Base-by-base conservation (phyloP, 805 yeast species). In the Lipomyces sp. region DNA sequence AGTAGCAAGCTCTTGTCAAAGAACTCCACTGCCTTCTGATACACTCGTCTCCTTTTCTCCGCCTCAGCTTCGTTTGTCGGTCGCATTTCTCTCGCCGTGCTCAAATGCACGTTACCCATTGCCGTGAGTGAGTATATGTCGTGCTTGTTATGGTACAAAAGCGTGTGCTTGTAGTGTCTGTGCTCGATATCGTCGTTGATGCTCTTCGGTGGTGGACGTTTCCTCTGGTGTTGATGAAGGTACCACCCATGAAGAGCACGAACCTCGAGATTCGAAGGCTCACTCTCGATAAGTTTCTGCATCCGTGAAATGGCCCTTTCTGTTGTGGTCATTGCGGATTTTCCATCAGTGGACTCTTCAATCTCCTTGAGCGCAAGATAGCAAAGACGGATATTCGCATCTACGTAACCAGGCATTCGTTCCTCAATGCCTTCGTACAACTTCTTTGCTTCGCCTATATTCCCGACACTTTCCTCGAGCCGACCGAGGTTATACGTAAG, bases 171-270 rank as follows among this genome's bases (percentile, higher is more conserved):
- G 65, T 87, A 90, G 64, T 86, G 95, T 13, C 77, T 72, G 55
- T 86, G 82, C 67, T 88, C 96, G n/a, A 68, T 70, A 47, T 74
- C 74, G 16, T 75, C 77, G 28, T 84, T 82, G 63, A 76, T 76
- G 53, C 78, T 79, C 54, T 69, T 73, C 22, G 52, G 24, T 37
- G 58, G 54, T 18, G 65, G 52, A 8, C 63, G 61, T 6, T 52
- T 53, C 10, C 61, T 57, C 46, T 65, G 63, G 24, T 60, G 59
- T 24, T 71, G 62, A 53, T 77, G 76, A 59, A 89, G 71, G 63
- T 80, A 87, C 97, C 98, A 93, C 29, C 95, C 93, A 66, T 85
- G 87, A 60, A 93, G 85, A 0, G 98, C 84, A 55, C 98, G 81
- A 1, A 87, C 82, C 65, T 90, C 96, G 53, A 88, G 70, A 63